A percentile compares a stretch with the other conserved stretches of the same genome.
Conservation (phyloP, 306 rosid species). For the Prunus padus region DNA sequence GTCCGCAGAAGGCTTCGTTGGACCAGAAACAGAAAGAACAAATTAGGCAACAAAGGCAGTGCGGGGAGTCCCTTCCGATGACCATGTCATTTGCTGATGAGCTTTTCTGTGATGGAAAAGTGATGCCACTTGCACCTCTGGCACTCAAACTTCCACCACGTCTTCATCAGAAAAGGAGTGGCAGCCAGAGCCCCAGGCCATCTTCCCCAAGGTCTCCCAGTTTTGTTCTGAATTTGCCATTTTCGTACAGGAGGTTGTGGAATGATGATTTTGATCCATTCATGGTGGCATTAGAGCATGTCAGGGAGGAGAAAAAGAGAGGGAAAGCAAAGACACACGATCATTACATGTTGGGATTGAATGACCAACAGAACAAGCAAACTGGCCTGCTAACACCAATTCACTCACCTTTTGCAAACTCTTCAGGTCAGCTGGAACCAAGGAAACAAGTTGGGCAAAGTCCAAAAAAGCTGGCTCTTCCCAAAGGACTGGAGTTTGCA, state of each 20-base stretch:
- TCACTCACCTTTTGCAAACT: neutral
- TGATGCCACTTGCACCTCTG: constrained; percentile 51
- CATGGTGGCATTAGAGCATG: constrained; percentile 64
- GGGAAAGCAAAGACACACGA: constrained; percentile 30
- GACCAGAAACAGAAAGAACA: constrained; percentile 3
- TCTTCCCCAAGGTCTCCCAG: constrained; percentile 49
- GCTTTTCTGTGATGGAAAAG: constrained; percentile 69
- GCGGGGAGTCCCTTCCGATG: too few relatives aligned
- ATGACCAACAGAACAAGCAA: neutral
- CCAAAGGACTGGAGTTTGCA: constrained; percentile 52
- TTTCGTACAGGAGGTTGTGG: constrained; percentile 44
- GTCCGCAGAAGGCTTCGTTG: constrained; percentile 15
- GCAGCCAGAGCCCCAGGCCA: constrained; percentile 18
- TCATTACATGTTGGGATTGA: constrained; percentile 22
- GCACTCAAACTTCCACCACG: constrained; percentile 88
- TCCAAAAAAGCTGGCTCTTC: constrained; percentile 32
- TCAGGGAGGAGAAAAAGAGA: constrained; percentile 45
- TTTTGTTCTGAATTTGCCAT: constrained; percentile 33
- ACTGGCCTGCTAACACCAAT: neutral
- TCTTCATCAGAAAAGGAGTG: constrained; percentile 31
- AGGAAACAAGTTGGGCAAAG: constrained; percentile 2
- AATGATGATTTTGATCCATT: constrained; percentile 89
- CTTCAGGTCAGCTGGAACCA: neutral
- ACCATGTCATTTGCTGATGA: constrained; percentile 83
- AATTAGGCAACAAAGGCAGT: neutral